phyloP scores from a whole-genome alignment of 345 rosid species.

The Passiflora organensis region DNA sequence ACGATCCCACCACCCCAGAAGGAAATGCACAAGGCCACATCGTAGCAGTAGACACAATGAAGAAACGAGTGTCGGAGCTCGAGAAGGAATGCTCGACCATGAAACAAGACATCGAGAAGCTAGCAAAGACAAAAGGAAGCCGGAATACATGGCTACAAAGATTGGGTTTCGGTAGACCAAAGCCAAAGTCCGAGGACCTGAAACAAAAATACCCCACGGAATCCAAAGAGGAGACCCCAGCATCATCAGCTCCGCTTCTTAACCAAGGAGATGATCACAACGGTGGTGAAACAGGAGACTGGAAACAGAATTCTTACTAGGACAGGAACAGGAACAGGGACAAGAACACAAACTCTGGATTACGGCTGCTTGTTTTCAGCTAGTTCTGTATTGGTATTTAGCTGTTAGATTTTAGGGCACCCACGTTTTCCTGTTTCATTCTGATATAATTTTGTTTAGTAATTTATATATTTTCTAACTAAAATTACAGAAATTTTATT shows the following conservation, averaged over 20 bases:
- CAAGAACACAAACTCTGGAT: neutral
- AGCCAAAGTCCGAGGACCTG: slow-evolving; percentile 6
- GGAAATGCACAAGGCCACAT: slow-evolving; percentile 12
- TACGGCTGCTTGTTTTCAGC: neutral
- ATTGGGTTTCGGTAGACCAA: slow-evolving; percentile 30
- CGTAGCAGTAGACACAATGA: slow-evolving; percentile 47
- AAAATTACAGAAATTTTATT: too few species aligned
- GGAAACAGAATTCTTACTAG: neutral
- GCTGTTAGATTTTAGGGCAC: neutral
- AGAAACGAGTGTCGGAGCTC: slow-evolving; percentile 60
- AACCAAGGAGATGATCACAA: slow-evolving; percentile 5
- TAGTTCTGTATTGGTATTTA: slow-evolving; percentile 6
- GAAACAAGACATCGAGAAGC: slow-evolving; percentile 72
- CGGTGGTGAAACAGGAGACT: slow-evolving; percentile 8
- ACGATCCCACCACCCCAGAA: slow-evolving; percentile 13
- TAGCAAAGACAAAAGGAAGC: slow-evolving; percentile 55
- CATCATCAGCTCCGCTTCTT: slow-evolving; percentile 13
- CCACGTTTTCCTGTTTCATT: neutral
- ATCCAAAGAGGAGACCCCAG: neutral
- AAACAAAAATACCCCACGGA: slow-evolving; percentile 2
- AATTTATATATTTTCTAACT: too few species aligned
- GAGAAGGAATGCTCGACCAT: slow-evolving; percentile 74
- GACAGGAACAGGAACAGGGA: neutral
- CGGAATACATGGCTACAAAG: slow-evolving; percentile 44
- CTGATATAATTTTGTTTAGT: neutral